These are phyloP conservation scores for Starmerella stigmatis DNA, from an alignment of 805 yeast species.

Conservation along the genomic window DNA sequence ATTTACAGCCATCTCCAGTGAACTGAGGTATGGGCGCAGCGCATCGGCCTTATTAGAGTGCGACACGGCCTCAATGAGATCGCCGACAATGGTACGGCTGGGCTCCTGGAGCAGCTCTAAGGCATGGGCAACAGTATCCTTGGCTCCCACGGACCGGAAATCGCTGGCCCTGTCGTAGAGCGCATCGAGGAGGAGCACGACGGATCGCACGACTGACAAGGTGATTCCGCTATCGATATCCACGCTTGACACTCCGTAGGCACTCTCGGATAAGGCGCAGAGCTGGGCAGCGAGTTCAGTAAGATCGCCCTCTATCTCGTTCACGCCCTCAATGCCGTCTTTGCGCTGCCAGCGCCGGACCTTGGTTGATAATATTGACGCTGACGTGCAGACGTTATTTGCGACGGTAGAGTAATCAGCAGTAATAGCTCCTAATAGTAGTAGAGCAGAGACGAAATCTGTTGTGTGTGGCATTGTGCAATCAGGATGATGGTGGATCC, in stretches of 20 bases:
- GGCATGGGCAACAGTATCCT: background rate
- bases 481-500: background rate
- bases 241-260: background rate
- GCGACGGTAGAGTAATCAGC: slow-evolving; percentile 4
- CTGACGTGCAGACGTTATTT: background rate
- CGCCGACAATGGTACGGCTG: slow-evolving; percentile 2
- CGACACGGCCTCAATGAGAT: background rate
- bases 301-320: slow-evolving; percentile 1
- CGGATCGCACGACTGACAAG: background rate
- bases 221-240: slow-evolving; percentile 1
- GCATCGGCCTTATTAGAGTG: background rate
- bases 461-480: background rate
- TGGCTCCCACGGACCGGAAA: background rate
- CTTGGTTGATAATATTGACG: background rate
- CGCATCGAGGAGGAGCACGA: background rate
- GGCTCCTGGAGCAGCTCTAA: background rate
- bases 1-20: background rate
- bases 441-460: background rate
- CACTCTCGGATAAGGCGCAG: background rate
- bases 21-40: slow-evolving; percentile 1
- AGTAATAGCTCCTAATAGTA: background rate
- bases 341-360: background rate
- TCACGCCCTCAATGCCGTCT: background rate
- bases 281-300: background rate
- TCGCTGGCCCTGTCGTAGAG: background rate